phyloP scores from a whole-genome alignment of 257 asterid species.

The Solanum gandarillasii region DNA sequence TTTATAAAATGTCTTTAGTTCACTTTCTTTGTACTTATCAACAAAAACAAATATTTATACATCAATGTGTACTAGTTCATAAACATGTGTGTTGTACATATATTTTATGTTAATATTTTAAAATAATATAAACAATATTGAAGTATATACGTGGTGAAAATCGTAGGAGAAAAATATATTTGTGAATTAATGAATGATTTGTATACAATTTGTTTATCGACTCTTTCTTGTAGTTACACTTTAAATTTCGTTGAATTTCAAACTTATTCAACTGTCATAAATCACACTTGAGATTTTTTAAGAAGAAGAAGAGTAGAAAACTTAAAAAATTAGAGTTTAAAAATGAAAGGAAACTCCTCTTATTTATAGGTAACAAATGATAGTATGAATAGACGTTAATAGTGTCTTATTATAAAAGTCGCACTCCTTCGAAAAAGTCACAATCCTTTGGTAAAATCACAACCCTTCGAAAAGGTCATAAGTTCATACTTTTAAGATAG shows the following conservation, averaged over 20 bases:
- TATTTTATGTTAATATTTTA: no score
- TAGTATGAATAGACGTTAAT: no score
- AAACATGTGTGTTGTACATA: not conserved
- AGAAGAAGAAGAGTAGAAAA: not conserved
- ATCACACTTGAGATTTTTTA: no score
- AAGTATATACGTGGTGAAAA: not conserved
- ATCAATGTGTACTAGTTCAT: not conserved
- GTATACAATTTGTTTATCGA: not conserved
- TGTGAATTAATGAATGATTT: not conserved
- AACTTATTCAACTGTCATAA: not conserved
- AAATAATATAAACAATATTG: no score
- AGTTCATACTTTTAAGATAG: not conserved
- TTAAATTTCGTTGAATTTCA: not conserved
- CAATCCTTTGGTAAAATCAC: not conserved
- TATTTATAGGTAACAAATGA: not conserved
- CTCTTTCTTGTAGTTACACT: not conserved
- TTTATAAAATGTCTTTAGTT: not conserved
- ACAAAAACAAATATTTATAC: not conserved
- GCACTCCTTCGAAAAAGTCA: not conserved
- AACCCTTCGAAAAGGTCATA: not conserved
- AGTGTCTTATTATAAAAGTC: not conserved
- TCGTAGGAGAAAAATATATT: not conserved
- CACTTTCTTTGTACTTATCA: not conserved
- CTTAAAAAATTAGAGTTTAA: not conserved
- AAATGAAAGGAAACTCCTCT: not conserved